Evolutionary conservation across 164 flowering plant species (phyloP).

Genomic region (Warburgia ugandensis): DNA sequence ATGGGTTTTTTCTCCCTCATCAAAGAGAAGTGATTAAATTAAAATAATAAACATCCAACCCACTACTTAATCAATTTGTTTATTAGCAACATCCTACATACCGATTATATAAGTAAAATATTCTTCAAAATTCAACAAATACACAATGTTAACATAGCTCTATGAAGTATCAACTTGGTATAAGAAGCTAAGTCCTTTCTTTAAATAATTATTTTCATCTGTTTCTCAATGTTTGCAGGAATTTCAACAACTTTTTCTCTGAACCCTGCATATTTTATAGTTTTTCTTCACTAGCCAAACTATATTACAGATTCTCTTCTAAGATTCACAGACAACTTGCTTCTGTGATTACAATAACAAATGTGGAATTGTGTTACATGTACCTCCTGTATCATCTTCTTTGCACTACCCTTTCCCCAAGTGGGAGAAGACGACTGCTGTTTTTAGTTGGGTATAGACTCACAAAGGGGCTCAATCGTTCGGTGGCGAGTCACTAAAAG

Average conservation of each 20-base stretch:
- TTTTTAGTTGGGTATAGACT: slow-evolving; percentile 27
- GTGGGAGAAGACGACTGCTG: slow-evolving; percentile 10
- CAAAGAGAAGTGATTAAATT: too few species aligned
- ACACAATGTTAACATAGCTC: too few species aligned
- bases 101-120: too few species aligned
- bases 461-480: slow-evolving; percentile 8
- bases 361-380: slow-evolving; percentile 20
- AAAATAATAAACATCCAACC: too few species aligned
- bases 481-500: background rate
- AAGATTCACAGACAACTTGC: slow-evolving; percentile 13
- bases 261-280: slow-evolving; percentile 16
- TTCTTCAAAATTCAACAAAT: too few species aligned
- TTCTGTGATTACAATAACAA: slow-evolving; percentile 10
- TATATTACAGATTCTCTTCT: slow-evolving; percentile 17
- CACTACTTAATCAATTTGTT: too few species aligned
- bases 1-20: too few species aligned
- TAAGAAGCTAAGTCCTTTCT: background rate
- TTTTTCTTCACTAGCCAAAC: slow-evolving; percentile 19
- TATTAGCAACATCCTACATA: too few species aligned
- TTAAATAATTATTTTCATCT: slow-evolving; percentile 15
- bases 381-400: slow-evolving; percentile 21
- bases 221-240: slow-evolving; percentile 23
- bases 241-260: slow-evolving; percentile 20
- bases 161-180: background rate
- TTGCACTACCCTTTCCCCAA: slow-evolving; percentile 11